Evolutionary conservation across 2,329 filamentous ascomycete genomes (phyloP).

Genomic region (Gaeumannomyces sp.): DNA sequence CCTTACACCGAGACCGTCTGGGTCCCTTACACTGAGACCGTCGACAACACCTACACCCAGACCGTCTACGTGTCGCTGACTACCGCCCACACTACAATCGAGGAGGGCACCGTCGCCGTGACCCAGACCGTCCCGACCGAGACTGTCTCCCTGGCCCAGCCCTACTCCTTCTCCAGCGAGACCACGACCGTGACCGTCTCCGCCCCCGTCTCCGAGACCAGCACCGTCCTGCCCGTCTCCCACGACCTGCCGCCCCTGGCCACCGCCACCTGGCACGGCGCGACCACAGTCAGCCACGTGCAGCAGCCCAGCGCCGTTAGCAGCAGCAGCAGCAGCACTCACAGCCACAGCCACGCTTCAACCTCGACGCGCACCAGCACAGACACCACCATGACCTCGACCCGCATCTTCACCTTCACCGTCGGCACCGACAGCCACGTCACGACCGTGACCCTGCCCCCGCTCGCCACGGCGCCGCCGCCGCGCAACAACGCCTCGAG

Average conservation of each 20-base stretch:
- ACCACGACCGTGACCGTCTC: constrained; percentile 3
- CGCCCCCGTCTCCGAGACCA: not conserved
- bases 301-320: not conserved
- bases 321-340: not conserved
- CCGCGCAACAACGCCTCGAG: constrained; percentile 12
- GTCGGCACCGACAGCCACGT: not conserved
- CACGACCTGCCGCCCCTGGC: constrained; percentile 4
- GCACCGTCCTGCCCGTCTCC: constrained; percentile 3
- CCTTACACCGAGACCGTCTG: constrained; percentile 2
- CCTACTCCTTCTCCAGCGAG: constrained; percentile 2
- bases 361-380: constrained; percentile 9
- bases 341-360: too few species aligned
- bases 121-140: constrained; percentile 8
- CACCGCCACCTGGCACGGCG: constrained; percentile 3
- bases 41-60: not conserved
- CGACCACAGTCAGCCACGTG: constrained; percentile 9
- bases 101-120: constrained; percentile 1
- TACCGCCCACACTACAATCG: not conserved
- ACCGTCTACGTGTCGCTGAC: constrained; percentile 4
- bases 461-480: not conserved
- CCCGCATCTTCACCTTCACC: constrained; percentile 12
- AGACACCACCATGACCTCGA: constrained; percentile 17
- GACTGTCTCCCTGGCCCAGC: not conserved
- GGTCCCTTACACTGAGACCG: not conserved
- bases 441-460: constrained; percentile 1